Base-by-base conservation (phyloP, 306 rosid species). In the Vigna unguiculata region DNA sequence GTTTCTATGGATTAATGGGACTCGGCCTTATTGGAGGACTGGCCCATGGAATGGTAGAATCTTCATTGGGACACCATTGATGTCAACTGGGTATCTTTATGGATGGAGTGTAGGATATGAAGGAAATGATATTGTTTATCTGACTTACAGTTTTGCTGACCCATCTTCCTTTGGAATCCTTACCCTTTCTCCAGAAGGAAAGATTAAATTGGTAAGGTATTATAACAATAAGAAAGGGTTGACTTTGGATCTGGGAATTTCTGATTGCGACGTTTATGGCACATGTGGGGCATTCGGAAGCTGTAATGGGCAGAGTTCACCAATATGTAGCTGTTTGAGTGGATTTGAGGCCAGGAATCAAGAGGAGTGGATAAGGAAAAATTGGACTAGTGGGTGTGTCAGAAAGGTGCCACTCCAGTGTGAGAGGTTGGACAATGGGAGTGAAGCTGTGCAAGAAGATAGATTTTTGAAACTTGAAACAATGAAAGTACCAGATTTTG, bases 1-100 rank as follows among this genome's bases (percentile, higher is more conserved):
- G 17, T 81, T 85, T 48, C 41, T 85, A 6, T 82, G 87, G 89
- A 59, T 67, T 12, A 60, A 87, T 64, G 83, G 71, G 15, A 76
- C 83, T 34, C 51, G 32, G 2, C 91, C 88, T 5, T 71, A 9
- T 51, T 87, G 85, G 87, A 69, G 93, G 36, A 83, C 80, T 54
- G 90, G 94, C 47, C 91, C 83, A 3, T 87, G 91, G 91, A 84
- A 81, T 58, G 72, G 77, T 12, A 22, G 78, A 19, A 30, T 64
- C 79, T 90, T 87, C 59, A 67, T 81, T 3, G 90, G 95, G 17
- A 1, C 81, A 16, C 86, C 87, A 1, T 8, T 17, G 0, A 86
- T 81, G 91, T 28, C 82, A 32, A 4, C 78, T 14, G 81, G 72
- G 36, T 87, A 80, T 81, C 19, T 14, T 10, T 68, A 81, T 25